These are phyloP conservation scores for Penicillium taxi DNA, from an alignment of 495 filamentous ascomycete genomes.

Conservation along the genomic window DNA sequence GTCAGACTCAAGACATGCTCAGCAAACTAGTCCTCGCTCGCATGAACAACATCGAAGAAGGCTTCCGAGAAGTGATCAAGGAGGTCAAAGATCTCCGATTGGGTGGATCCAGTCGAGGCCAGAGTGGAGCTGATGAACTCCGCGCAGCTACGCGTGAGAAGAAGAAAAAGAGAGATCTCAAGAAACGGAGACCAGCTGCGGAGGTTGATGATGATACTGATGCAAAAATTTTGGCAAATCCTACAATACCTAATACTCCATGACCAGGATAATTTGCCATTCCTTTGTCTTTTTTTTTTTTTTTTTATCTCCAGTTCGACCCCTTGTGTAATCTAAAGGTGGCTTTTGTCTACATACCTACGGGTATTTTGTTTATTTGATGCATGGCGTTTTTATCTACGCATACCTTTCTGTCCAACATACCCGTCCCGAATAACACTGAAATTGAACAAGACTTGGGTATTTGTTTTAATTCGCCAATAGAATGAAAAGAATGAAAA, in stretches of 20 bases:
- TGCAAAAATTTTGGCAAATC: conserved; percentile 8
- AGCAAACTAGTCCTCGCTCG: conserved; percentile 77
- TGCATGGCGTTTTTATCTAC: background rate
- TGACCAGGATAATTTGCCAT: too few relatives aligned
- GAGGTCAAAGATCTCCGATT: conserved; percentile 63
- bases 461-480: too few relatives aligned
- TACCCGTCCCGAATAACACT: too few relatives aligned
- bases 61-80: conserved; percentile 71
- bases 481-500: too few relatives aligned
- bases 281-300: too few relatives aligned
- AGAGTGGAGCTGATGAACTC: conserved; percentile 22
- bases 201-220: conserved; percentile 17
- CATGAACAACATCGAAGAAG: conserved; percentile 85
- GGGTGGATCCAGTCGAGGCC: conserved; percentile 26
- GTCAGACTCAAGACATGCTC: conserved; percentile 58
- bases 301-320: too few relatives aligned
- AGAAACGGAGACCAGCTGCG: conserved; percentile 18
- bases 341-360: background rate
- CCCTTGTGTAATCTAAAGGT: background rate
- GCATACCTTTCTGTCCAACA: background rate
- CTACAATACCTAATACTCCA: background rate
- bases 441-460: too few relatives aligned
- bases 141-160: conserved; percentile 20
- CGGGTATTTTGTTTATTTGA: background rate
- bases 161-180: conserved; percentile 25